Evolutionary conservation across 2,329 filamentous ascomycete genomes (phyloP), one percentile per base, ranked within the genome.

Genomic region (Pyricularia pennisetigena): DNA sequence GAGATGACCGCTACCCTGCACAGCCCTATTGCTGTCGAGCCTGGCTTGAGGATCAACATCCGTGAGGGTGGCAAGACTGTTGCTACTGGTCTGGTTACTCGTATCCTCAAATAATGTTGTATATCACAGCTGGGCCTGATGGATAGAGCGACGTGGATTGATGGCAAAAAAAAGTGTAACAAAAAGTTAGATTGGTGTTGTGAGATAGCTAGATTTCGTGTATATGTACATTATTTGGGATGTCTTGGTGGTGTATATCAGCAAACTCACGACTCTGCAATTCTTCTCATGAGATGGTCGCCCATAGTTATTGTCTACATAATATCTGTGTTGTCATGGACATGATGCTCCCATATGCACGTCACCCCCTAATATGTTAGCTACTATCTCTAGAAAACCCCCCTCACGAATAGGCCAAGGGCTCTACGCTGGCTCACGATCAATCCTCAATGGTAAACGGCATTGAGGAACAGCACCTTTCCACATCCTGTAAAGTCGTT

Each of bases 31-130:
- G 94, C 94, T 70, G 82, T 97, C 71, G 95, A 99, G 83, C 83
- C 87, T 71, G 94, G 95, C 74, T 93, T 97, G 85, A 92, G 95
- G 75, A 95, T 99, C 88, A 99, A 98, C 85, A 89, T 99, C 78
- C 92, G 95, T 81, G 95, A 99, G 85, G 95, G 95, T 83, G 94
- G 94, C 75, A 88, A 92, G 74, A 95, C 92, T 70, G 91, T 95
- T 69, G 92, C 91, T 74, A 95, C 92, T 74, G 92, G 92, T 79
- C 83, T 95, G 74, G 85, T 93, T 74, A 95, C 92, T 72, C 88
- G 89, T 75, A 89, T 95, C 76, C 71, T 88, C 68, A 80, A 85
- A 76, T 87, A 85, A 82, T 5, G 4, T 49, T 28, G 24, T n/a
- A 62, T 12, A 12, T 26, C 23, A 61, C 57, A 26, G 23, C 23